A percentile compares a stretch with the other conserved stretches of the same genome.
Evolutionary conservation across 2,329 filamentous ascomycete species (phyloP).

Genomic region (Colletotrichum caudatum): DNA sequence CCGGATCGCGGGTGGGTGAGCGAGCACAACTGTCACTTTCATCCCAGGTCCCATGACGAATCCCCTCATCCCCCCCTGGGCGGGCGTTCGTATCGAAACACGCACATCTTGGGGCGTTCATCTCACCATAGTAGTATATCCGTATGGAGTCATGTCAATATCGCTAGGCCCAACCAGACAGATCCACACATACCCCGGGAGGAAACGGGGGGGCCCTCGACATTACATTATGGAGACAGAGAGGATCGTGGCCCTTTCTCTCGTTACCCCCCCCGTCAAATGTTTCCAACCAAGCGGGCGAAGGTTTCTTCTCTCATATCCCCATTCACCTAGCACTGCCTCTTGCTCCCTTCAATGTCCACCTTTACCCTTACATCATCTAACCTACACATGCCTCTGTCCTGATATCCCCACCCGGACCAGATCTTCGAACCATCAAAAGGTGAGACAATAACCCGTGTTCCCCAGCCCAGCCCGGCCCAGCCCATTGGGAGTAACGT

Average conservation of each 20-base stretch:
- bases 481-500: not conserved
- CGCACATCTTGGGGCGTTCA: not conserved
- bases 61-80: not conserved
- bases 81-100: not conserved
- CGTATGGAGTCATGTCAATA: constrained; percentile 17
- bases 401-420: constrained; percentile 15
- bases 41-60: constrained; percentile 2
- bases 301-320: constrained; percentile 21
- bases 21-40: not conserved
- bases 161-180: constrained; percentile 7
- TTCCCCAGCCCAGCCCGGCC: too few relatives aligned
- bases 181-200: constrained; percentile 24
- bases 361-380: constrained; percentile 36
- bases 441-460: constrained; percentile 17
- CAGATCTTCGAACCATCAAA: constrained; percentile 17
- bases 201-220: constrained; percentile 5
- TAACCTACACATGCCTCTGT: constrained; percentile 13
- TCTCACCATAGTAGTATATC: not conserved
- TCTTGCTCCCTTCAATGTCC: constrained; percentile 7
- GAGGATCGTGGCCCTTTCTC: constrained; percentile 29
- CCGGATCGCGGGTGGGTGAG: not conserved
- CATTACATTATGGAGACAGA: not conserved
- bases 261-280: not conserved
- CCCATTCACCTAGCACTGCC: constrained; percentile 18
- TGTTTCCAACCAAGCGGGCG: constrained; percentile 21